These are phyloP conservation scores for Coprinellus aureogranulatus DNA, from an alignment of 768 basidiomycete genomes.

Conservation along the genomic window DNA sequence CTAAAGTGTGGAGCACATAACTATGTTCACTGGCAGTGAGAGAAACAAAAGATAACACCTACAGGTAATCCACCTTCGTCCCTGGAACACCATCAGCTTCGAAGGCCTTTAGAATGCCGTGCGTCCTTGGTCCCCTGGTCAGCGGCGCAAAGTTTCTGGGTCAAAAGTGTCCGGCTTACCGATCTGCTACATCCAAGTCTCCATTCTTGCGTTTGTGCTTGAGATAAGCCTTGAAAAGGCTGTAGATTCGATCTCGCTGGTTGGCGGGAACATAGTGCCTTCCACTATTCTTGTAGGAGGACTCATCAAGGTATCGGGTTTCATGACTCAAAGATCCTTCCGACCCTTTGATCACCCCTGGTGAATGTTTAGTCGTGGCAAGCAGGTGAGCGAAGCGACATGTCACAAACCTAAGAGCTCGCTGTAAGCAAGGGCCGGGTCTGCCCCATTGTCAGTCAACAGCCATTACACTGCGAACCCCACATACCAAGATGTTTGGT, in stretches of 20 bases:
- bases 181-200: slow-evolving; percentile 59
- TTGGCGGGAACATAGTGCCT: slow-evolving; percentile 53
- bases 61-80: slow-evolving; percentile 56
- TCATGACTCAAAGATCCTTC: slow-evolving; percentile 42
- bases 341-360: slow-evolving; percentile 58
- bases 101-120: slow-evolving; percentile 42
- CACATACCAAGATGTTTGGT: slow-evolving; percentile 52
- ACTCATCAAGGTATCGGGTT: slow-evolving; percentile 39
- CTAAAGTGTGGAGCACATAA: slow-evolving; percentile 26
- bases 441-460: slow-evolving; percentile 31
- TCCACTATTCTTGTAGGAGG: slow-evolving; percentile 44
- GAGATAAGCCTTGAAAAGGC: slow-evolving; percentile 51
- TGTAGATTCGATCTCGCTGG: slow-evolving; percentile 48
- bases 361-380: neutral
- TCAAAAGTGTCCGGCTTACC: slow-evolving; percentile 31
- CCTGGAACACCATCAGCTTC: slow-evolving; percentile 32
- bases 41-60: slow-evolving; percentile 14
- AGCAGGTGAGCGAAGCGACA: too few species aligned
- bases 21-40: neutral
- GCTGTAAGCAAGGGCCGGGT: slow-evolving; percentile 59
- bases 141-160: neutral
- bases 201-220: slow-evolving; percentile 39
- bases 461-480: neutral
- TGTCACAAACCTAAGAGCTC: slow-evolving; percentile 57
- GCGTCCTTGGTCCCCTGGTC: slow-evolving; percentile 52